These are phyloP conservation scores for Parietaria judaica DNA, from an alignment of 306 rosid species.

Conservation along the genomic window DNA sequence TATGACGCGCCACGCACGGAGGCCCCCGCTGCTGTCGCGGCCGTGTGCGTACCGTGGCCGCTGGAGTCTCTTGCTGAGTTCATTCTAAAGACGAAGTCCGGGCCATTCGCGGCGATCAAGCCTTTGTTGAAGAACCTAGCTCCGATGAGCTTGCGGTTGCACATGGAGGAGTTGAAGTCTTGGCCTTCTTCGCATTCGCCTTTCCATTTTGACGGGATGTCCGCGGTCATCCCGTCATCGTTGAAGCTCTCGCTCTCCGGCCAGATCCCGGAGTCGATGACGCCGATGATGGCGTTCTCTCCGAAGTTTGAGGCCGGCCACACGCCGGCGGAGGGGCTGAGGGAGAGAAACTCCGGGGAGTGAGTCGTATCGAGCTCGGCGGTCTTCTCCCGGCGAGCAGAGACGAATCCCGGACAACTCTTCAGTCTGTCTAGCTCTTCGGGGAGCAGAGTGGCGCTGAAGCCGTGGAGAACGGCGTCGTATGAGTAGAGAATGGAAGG, in stretches of 20 bases:
- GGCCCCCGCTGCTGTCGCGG: constrained; percentile 1
- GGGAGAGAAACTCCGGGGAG: constrained; percentile 13
- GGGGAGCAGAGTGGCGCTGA: neutral
- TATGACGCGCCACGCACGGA: neutral
- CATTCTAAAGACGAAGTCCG: neutral
- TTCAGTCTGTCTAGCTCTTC: neutral
- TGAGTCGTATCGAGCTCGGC: neutral
- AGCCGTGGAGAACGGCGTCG: constrained; percentile 26
- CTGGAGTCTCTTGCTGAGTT: neutral
- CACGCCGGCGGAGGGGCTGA: constrained; percentile 1
- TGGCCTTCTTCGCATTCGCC: constrained; percentile 20
- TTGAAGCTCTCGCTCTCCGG: constrained; percentile 28
- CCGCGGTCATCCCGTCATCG: constrained; percentile 16
- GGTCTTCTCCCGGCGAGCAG: neutral
- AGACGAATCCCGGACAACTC: constrained; percentile 1
- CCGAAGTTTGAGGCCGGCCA: constrained; percentile 18
- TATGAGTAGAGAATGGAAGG: constrained; percentile 19
- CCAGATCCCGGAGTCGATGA: constrained; percentile 21
- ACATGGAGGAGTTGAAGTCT: constrained; percentile 18
- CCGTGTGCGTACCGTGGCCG: neutral
- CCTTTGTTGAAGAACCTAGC: constrained; percentile 15
- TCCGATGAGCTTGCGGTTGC: constrained; percentile 14
- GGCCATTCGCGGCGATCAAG: neutral
- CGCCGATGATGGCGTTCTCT: constrained; percentile 21
- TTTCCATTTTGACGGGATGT: constrained; percentile 21